These are phyloP conservation scores for Penicillium sp. DNA, from an alignment of 2,329 filamentous ascomycete genomes.

Conservation along the genomic window DNA sequence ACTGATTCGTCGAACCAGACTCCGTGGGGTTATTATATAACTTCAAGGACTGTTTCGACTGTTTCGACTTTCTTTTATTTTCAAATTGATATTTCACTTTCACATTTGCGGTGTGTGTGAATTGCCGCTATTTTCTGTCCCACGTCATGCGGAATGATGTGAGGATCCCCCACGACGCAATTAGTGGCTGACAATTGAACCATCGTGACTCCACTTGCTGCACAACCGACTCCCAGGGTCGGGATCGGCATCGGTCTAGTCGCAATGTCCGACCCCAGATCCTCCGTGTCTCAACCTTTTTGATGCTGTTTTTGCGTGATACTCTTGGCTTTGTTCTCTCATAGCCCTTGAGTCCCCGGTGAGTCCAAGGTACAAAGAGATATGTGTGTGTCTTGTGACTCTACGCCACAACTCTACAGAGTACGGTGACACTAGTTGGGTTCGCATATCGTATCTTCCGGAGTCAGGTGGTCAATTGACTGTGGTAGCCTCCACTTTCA, in stretches of 20 bases:
- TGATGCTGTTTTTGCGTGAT: neutral
- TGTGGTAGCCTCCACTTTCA: neutral
- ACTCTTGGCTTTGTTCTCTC: neutral
- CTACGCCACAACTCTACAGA: neutral
- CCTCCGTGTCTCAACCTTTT: neutral
- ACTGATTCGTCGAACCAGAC: conserved; percentile 27
- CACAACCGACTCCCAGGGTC: neutral
- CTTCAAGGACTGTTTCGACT: neutral
- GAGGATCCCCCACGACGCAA: neutral
- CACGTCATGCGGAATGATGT: conserved; percentile 2
- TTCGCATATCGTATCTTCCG: neutral
- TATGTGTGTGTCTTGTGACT: neutral
- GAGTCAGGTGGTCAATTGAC: conserved; percentile 4
- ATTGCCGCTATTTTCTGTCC: neutral
- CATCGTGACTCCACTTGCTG: neutral
- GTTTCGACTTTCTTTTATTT: neutral
- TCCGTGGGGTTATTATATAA: neutral
- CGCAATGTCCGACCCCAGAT: neutral
- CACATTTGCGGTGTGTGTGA: neutral
- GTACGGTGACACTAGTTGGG: neutral
- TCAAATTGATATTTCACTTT: neutral
- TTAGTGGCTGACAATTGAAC: neutral
- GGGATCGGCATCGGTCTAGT: conserved; percentile 1
- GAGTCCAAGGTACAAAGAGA: neutral
- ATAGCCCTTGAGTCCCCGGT: neutral